Percentiles rank a stretch among this genome's conserved stretches.
Evolutionary conservation across 306 rosid species (phyloP).

Genomic region (Prunus mira): DNA sequence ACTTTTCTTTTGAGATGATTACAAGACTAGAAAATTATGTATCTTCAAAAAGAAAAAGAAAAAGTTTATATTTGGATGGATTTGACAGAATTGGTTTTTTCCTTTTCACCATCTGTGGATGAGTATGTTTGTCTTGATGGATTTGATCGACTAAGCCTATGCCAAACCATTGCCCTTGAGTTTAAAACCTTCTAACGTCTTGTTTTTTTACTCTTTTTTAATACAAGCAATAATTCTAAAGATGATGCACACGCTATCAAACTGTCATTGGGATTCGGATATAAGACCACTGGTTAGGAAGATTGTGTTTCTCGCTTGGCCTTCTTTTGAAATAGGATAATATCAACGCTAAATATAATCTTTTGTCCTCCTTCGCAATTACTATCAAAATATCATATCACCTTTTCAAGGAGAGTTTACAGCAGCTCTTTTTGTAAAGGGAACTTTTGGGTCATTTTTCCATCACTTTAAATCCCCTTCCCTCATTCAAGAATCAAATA

Average conservation of each 20-base stretch:
- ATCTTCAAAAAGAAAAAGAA: background rate
- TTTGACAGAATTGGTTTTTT: no score
- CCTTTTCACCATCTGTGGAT: no score
- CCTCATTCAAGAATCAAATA: background rate
- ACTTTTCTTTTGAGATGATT: background rate
- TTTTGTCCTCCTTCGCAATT: background rate
- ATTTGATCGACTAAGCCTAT: no score
- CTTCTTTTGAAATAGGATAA: background rate
- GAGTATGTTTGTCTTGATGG: no score
- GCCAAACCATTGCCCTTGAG: no score
- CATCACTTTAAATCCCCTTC: background rate
- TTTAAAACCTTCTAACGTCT: no score
- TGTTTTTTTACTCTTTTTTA: no score
- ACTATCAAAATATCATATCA: background rate
- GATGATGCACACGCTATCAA: no score
- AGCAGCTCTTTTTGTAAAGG: background rate
- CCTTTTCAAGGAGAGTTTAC: background rate
- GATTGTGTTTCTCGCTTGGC: background rate
- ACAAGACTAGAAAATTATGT: background rate
- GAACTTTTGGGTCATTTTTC: background rate
- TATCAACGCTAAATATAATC: background rate
- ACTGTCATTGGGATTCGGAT: fast-evolving
- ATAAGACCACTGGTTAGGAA: no score
- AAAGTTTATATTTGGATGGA: no score
- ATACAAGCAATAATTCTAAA: no score